Base-by-base conservation (phyloP, 306 rosid genomes). In the Boehmeria nivea region DNA sequence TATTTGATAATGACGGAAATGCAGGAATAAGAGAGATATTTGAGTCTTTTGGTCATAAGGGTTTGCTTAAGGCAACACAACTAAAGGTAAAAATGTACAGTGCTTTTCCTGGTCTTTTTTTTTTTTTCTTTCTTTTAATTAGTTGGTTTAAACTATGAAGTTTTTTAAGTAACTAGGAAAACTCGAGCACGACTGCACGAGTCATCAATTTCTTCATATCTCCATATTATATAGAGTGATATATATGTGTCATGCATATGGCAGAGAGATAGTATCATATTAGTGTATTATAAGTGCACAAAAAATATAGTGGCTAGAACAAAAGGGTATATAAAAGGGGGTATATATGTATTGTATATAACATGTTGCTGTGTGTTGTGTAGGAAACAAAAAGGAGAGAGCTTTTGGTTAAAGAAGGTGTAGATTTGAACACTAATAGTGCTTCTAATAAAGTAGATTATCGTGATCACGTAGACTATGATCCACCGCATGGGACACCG, bases 21-120 rank as follows among this genome's bases (percentile, higher is more conserved):
- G 78, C 53, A 46, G 68, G 76, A 10, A 31, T 31, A 31, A 33
- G 51, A 60, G 72, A 57, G 60, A 59, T 33, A 43, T 37, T 57
- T 64, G 60, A 39, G 65, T 55, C 61, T 26, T 48, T 33, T 54
- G 17, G 26, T 64, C 61, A 56, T 51, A 36, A 36, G 76, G 67
- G 51, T 48, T 72, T 72, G 73, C 61, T 44, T 60, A 69, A 66
- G 36, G 42, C 64, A 55, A 60, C 64, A 60, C 63, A 45, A 60
- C 13, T 25, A 18, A 54, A 74, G 76, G 76, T 69, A 64, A 49
- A 28, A 16, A 31, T 1, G 8, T 43, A 17, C 15, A 17, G n/a
- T n/a, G n/a, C n/a, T n/a, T n/a, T n/a, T n/a, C n/a, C n/a, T n/a
- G n/a, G n/a, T n/a, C n/a, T n/a, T n/a, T n/a, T n/a, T n/a, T n/a